Conservation (phyloP, 805 yeast genomes). For the Blastobotrys terrestris region DNA sequence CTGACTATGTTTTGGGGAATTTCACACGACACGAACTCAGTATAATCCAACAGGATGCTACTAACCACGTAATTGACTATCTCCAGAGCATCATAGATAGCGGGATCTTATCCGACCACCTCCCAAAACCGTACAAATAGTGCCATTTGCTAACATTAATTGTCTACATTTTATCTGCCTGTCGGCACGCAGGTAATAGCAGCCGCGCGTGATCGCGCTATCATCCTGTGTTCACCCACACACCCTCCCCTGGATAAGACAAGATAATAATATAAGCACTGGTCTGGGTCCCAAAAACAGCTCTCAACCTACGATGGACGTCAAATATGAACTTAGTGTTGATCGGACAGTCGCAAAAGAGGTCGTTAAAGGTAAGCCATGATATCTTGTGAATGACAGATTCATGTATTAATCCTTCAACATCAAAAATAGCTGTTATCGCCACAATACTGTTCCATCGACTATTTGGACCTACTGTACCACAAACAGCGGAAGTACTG, state of each 20-base stretch:
- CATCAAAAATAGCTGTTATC: constrained; percentile 44
- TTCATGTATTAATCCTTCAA: not conserved
- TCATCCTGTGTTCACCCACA: too few relatives aligned
- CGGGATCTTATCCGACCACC: not conserved
- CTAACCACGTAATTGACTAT: constrained; percentile 9
- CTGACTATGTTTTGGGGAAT: constrained; percentile 41
- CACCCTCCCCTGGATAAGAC: not conserved
- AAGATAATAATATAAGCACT: too few relatives aligned
- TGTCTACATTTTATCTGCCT: too few relatives aligned
- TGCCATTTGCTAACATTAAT: too few relatives aligned
- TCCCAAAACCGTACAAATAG: too few relatives aligned
- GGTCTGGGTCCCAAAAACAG: not conserved
- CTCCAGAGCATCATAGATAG: constrained; percentile 3
- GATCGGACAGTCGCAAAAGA: constrained; percentile 52
- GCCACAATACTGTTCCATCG: constrained; percentile 66
- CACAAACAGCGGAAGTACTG: constrained; percentile 48
- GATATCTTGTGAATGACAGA: not conserved
- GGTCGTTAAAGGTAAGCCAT: constrained; percentile 45
- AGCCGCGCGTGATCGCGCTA: not conserved
- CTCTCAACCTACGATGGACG: constrained; percentile 13
- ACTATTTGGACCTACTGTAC: constrained; percentile 57
- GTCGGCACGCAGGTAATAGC: too few relatives aligned
- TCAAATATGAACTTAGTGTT: constrained; percentile 19
- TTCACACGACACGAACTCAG: constrained; percentile 43
- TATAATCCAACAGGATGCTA: constrained; percentile 25